phyloP scores from a whole-genome alignment of 208 protist species.

The Acanthamoeba lenticulata region DNA sequence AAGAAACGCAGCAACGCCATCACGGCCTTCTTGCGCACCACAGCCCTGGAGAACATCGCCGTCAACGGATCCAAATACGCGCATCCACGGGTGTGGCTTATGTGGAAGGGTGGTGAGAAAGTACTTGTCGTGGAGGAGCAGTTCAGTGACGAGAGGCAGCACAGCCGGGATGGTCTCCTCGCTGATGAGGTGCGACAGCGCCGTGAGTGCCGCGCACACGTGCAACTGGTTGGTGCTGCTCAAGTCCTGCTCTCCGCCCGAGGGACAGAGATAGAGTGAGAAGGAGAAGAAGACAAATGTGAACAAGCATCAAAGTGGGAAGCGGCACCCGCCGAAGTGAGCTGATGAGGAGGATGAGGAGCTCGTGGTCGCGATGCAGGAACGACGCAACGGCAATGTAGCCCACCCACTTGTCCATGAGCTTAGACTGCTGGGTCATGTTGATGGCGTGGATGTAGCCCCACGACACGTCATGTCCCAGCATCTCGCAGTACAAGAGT shows the following conservation, averaged over 20 bases:
- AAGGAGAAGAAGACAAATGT: too few species aligned
- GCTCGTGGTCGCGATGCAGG: conserved; percentile 91
- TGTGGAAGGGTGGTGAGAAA: conserved; percentile 66
- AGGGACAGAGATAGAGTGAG: not conserved
- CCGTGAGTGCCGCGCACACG: conserved; percentile 91
- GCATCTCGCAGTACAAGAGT: conserved; percentile 95
- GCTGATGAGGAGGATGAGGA: conserved; percentile 95
- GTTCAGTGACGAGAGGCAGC: conserved; percentile 82
- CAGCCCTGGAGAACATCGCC: conserved; percentile 66
- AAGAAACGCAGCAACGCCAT: conserved; percentile 92
- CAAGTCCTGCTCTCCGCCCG: conserved; percentile 85
- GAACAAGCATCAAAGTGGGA: not conserved
- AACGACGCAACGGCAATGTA: conserved; percentile 93
- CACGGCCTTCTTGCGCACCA: conserved; percentile 95
- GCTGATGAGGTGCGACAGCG: conserved; percentile 89
- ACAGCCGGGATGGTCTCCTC: conserved; percentile 92
- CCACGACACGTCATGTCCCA: conserved; percentile 93
- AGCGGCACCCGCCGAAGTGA: conserved; percentile 86
- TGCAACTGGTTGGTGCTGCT: conserved; percentile 92
- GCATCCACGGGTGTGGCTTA: too few species aligned
- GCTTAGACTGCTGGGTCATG: conserved; percentile 87
- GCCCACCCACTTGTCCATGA: conserved; percentile 80
- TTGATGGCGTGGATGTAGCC: conserved; percentile 96
- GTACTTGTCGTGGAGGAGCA: conserved; percentile 74
- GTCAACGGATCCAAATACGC: not conserved